Evolutionary conservation across 225 moss, liverwort and hornwort genomes (phyloP).

Genomic region (Climacium dendroides): DNA sequence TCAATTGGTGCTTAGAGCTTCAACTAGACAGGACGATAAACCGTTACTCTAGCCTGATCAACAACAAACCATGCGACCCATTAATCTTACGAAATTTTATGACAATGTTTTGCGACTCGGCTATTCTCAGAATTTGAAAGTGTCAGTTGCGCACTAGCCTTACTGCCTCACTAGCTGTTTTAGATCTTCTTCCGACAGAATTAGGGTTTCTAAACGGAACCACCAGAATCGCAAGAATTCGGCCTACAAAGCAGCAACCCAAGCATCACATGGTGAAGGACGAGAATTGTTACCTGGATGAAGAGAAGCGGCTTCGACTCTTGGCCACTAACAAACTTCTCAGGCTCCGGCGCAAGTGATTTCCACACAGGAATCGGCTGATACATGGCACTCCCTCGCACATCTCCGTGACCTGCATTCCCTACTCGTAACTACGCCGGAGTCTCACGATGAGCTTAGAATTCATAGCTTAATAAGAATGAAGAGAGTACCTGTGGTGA

Average conservation of each 20-base stretch:
- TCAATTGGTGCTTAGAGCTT: background rate
- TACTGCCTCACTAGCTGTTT: background rate
- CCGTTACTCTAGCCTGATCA: background rate
- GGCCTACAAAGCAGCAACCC: background rate
- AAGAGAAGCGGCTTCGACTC: constrained; percentile 3
- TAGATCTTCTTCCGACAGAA: background rate
- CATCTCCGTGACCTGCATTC: background rate
- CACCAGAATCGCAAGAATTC: background rate
- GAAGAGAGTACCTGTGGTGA: background rate
- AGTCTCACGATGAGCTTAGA: background rate
- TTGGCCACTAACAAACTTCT: background rate
- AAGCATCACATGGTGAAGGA: background rate
- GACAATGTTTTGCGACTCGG: background rate
- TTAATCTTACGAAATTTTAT: background rate
- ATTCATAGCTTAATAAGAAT: background rate
- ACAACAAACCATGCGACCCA: background rate
- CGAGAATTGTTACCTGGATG: background rate
- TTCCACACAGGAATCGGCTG: constrained; percentile 16
- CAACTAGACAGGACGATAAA: background rate
- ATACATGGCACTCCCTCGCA: background rate
- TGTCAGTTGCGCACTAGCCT: background rate
- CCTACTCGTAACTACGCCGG: background rate
- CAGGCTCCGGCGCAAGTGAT: background rate
- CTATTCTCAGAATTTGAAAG: background rate
- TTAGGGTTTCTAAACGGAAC: background rate